Base-by-base conservation (phyloP, 108 stramenopile genomes). In the Fragilaria crotonensis region DNA sequence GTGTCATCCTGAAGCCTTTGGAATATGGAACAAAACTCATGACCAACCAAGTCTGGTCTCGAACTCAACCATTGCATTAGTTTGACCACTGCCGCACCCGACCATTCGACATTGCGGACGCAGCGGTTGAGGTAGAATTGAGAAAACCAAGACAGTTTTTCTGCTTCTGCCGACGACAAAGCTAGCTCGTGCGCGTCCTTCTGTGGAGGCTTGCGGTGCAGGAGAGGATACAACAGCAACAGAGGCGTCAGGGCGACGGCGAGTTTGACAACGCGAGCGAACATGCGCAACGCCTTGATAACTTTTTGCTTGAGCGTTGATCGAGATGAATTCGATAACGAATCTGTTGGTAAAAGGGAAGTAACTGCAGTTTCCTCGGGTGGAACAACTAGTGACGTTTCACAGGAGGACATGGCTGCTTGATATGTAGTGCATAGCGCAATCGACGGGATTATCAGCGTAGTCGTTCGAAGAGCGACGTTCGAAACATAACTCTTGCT, bases 61-160 rank as follows among this genome's bases (percentile, higher is more conserved):
- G 76, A 71, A 30, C 76, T 73, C 22, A 82, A 80, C 87, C 87
- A 88, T 52, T 83, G 82, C 70, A 78, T 77, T 5, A 76, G 49
- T 45, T 83, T 83, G 25, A 83, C 70, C 7, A 73, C 68, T 19
- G 75, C 78, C 11, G 78, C 82, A 28, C 82, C 82, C 63, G 67
- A 68, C 27, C 55, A 59, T 54, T 83, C 77, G 20, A 70, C 73
- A 25, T 64, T 62, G n/a, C 29, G 26, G 25, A 78, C 30, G 61
- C 71, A 76, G 0, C 76, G 19, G 11, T 45, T 48, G 11, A 76
- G 70, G 48, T 77, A 77, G 7, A 41, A 11, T 14, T 14, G 7
- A 7, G 36, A 41, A 41, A 41, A 41, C 36, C 36, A 41, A 41
- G 36, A 41, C 11, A 41, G 36, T 41, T 41, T 7, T 11, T 11